phyloP scores from a whole-genome alignment of 2,329 filamentous ascomycete species.

The Cladosporium sp. region DNA sequence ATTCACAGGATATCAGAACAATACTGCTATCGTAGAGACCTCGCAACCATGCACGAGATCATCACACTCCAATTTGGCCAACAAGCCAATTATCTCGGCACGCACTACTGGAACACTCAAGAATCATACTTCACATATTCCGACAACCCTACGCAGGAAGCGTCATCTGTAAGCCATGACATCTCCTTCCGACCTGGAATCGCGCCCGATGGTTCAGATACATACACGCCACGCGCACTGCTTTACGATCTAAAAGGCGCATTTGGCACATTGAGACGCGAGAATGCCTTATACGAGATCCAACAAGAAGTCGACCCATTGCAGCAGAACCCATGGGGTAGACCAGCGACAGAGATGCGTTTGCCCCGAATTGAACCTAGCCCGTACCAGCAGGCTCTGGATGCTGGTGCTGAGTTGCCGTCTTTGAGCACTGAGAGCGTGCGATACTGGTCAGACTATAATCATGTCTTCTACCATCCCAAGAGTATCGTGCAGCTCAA shows the following conservation, averaged over 20 bases:
- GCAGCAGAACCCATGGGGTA: conserved; percentile 57
- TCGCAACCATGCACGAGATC: conserved; percentile 78
- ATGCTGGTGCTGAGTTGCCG: conserved; percentile 66
- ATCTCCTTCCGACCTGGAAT: conserved; percentile 85
- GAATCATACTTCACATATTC: conserved; percentile 97
- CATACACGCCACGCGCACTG: conserved; percentile 85
- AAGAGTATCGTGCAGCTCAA: conserved; percentile 82
- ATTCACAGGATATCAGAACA: background rate
- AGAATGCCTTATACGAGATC: conserved; percentile 82
- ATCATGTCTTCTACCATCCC: conserved; percentile 88
- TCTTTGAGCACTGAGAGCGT: conserved; percentile 69
- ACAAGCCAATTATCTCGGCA: conserved; percentile 87
- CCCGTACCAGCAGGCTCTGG: conserved; percentile 77
- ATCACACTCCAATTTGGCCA: conserved; percentile 92
- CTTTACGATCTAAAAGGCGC: conserved; percentile 95
- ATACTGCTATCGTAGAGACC: background rate
- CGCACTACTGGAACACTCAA: conserved; percentile 97
- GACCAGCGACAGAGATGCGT: conserved; percentile 67
- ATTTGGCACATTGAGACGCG: conserved; percentile 83
- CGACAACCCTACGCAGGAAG: conserved; percentile 54
- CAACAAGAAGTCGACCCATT: conserved; percentile 45
- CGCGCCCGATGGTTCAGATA: conserved; percentile 81
- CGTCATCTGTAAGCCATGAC: conserved; percentile 74
- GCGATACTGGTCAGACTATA: conserved; percentile 97
- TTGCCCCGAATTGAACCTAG: conserved; percentile 68